Conservation (phyloP, 768 basidiomycete genomes). For the Boletus reticulatus region DNA sequence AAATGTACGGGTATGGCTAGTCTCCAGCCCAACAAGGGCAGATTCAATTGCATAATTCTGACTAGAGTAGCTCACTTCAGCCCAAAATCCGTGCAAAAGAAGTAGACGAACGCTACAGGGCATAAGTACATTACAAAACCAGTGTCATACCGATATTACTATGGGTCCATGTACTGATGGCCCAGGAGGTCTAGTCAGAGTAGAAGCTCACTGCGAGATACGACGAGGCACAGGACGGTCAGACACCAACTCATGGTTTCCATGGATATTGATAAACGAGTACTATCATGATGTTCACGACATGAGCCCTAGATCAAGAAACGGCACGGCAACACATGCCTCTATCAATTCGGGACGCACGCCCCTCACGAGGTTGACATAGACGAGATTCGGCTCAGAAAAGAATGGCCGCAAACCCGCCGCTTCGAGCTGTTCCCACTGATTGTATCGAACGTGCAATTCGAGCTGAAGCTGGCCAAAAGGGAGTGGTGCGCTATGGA, state of each 20-base stretch:
- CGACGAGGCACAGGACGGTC: too few species aligned
- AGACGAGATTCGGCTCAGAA: conserved; percentile 56
- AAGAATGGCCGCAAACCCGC: conserved; percentile 72
- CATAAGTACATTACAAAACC: conserved; percentile 5
- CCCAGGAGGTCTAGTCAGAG: background rate
- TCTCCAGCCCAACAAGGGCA: too few species aligned
- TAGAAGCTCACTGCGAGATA: conserved; percentile 10
- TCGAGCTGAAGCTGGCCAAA: conserved; percentile 74
- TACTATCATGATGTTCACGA: too few species aligned
- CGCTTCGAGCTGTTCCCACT: conserved; percentile 56
- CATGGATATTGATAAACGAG: too few species aligned
- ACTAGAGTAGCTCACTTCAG: too few species aligned
- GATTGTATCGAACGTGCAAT: conserved; percentile 51
- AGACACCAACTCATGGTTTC: too few species aligned
- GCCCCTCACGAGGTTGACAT: conserved; percentile 38
- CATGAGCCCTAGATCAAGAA: too few species aligned
- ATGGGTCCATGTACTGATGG: background rate
- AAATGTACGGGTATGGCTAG: too few species aligned
- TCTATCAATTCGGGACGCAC: conserved; percentile 40
- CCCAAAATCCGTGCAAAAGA: too few species aligned
- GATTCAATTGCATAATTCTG: background rate
- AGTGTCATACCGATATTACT: conserved; percentile 12
- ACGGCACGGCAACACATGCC: conserved; percentile 34
- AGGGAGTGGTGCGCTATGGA: conserved; percentile 48
- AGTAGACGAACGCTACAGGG: background rate